Conservation (phyloP, 2,329 filamentous ascomycete genomes). For the Knoxdaviesia capensis region DNA sequence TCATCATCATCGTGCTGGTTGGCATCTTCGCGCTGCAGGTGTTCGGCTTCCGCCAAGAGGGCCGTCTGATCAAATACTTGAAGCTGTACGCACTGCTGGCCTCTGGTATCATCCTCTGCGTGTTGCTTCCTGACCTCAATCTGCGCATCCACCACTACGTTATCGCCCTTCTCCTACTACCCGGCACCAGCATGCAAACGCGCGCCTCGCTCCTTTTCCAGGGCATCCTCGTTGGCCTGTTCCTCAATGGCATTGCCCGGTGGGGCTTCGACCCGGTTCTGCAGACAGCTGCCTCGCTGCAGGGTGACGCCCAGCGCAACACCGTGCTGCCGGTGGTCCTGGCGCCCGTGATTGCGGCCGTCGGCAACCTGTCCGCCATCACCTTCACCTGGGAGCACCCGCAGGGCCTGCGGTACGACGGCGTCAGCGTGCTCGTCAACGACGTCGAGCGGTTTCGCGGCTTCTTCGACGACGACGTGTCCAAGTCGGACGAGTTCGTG, state of each 20-base stretch:
- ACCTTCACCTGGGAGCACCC: slow-evolving; percentile 33
- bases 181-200: slow-evolving; percentile 76
- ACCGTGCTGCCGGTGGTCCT: slow-evolving; percentile 37
- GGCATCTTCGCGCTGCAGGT: slow-evolving; percentile 54
- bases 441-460: slow-evolving; percentile 66
- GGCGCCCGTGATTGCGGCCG: slow-evolving; percentile 18
- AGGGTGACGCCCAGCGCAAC: slow-evolving; percentile 43
- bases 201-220: slow-evolving; percentile 72
- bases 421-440: slow-evolving; percentile 64
- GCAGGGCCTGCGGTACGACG: slow-evolving; percentile 37
- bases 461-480: slow-evolving; percentile 40
- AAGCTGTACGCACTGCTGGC: slow-evolving; percentile 56
- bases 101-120: slow-evolving; percentile 43
- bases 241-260: slow-evolving; percentile 80
- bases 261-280: slow-evolving; percentile 88
- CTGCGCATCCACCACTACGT: slow-evolving; percentile 93
- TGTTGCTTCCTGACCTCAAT: slow-evolving; percentile 55
- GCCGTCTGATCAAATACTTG: slow-evolving; percentile 57
- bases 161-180: slow-evolving; percentile 65
- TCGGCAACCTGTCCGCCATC: slow-evolving; percentile 35
- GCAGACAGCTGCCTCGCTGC: slow-evolving; percentile 57
- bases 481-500: slow-evolving; percentile 24
- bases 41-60: slow-evolving; percentile 73
- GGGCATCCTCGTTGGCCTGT: slow-evolving; percentile 72
- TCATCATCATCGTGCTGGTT: slow-evolving; percentile 53